Evolutionary conservation across 352 stramenopile species (phyloP), one percentile per base, ranked within the genome.

Genomic region (Phytophthora cactorum): DNA sequence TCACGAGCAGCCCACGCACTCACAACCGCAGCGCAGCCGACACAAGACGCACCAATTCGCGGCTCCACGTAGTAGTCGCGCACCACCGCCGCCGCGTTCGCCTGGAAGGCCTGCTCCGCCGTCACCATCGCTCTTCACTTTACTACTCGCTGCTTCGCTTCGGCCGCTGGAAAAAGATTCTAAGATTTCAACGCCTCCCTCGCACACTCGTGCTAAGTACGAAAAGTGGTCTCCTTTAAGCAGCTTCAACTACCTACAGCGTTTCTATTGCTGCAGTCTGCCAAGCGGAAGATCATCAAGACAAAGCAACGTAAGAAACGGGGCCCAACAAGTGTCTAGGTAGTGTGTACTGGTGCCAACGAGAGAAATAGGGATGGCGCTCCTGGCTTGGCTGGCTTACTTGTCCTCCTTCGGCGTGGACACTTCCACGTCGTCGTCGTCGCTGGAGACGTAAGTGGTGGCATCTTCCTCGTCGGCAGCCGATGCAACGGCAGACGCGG

Each of bases 11-110:
- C 5, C 14, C 15, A 52, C 27, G 39, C 25, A 25, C 15, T 22
- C 25, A 54, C 17, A 53, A 50, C n/a, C 22, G 22, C 22, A 22
- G 22, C 22, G 22, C 22, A 22, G 22, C 22, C 29, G 9, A 41
- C 15, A 7, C 12, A 11, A 39, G 11, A 77, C 77, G 66, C 68
- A 95, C 87, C 87, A 44, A 95, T 89, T 57, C 87, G 82, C 22
- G 87, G 87, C 71, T 95, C 87, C 44, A 95, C 87, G 68, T 90
- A 93, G 74, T 95, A 95, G 75, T 95, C 87, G 51, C 87, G 85
- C 68, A 95, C 87, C 41, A 95, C 87, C 22, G 87, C 87, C 63
- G 89, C 79, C 43, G 84, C 79, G 72, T 95, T 92, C 53, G 74
- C 66, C 63, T 88, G 72, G 75, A 95, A 95, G 57, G 81, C 78